Conservation (phyloP, 2,329 filamentous ascomycete species). For the Colletotrichum sp. region DNA sequence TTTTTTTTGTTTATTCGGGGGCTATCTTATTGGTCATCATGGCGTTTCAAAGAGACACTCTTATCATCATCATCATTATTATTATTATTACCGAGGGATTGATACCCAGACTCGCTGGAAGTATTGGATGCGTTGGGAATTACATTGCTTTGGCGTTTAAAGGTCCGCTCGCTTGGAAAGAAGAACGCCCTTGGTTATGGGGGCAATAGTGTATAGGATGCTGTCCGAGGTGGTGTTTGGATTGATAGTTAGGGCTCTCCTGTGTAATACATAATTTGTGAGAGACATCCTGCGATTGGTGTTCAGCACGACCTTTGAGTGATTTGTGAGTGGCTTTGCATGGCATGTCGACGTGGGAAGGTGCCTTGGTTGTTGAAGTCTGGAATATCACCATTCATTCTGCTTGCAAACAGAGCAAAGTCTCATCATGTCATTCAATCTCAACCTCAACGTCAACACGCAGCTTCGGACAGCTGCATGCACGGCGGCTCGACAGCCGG, state of each 20-base stretch:
- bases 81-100: background rate
- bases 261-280: constrained; percentile 14
- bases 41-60: background rate
- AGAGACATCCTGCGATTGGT: background rate
- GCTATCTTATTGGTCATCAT: background rate
- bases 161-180: background rate
- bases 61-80: background rate
- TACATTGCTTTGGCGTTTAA: constrained; percentile 2
- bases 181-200: background rate
- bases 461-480: background rate
- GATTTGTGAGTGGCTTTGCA: background rate
- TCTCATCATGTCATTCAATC: background rate
- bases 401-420: background rate
- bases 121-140: background rate
- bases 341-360: background rate
- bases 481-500: background rate
- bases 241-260: background rate
- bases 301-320: background rate
- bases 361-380: background rate
- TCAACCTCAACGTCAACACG: background rate
- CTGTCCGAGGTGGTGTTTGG: background rate
- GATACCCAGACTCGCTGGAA: constrained; percentile 20
- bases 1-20: background rate
- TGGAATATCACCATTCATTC: background rate
- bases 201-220: background rate